These are phyloP conservation scores for Sugiyamaella marilandica DNA, from an alignment of 805 yeast species.

Conservation along the genomic window DNA sequence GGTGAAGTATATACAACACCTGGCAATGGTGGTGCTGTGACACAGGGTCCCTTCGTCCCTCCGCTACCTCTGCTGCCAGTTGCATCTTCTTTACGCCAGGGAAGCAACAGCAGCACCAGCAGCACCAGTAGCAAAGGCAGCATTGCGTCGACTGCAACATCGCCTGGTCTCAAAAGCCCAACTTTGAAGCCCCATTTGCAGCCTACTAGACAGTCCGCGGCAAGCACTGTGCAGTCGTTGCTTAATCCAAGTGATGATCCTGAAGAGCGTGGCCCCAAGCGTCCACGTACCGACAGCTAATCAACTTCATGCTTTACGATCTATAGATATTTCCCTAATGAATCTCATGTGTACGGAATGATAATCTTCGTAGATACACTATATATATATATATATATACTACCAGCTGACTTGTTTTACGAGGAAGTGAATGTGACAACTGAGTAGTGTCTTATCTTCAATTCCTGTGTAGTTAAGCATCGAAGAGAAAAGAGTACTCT, in stretches of 20 bases:
- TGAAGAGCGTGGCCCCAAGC: conserved; percentile 11
- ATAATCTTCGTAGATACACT: background rate
- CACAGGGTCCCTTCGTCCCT: background rate
- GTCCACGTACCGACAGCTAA: conserved; percentile 1
- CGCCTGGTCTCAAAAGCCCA: conserved; percentile 4
- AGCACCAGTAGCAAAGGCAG: conserved; percentile 5
- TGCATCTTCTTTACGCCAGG: conserved; percentile 3
- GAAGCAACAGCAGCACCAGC: conserved; percentile 4
- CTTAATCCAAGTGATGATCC: conserved; percentile 16
- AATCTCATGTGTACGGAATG: background rate
- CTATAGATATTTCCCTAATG: background rate
- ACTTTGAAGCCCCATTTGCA: background rate
- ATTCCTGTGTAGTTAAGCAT: too few species aligned
- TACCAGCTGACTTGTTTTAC: too few species aligned
- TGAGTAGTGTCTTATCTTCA: too few species aligned
- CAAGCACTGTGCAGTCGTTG: conserved; percentile 19
- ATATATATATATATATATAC: too few species aligned
- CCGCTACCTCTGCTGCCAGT: background rate
- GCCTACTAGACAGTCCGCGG: background rate
- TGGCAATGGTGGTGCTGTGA: background rate
- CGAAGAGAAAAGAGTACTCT: too few species aligned
- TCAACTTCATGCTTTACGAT: background rate
- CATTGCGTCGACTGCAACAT: conserved; percentile 6
- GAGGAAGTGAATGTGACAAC: too few species aligned
- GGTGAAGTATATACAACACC: conserved; percentile 15